These are phyloP conservation scores for Karstenula rhodostoma DNA, from an alignment of 2,329 filamentous ascomycete species.

Conservation along the genomic window DNA sequence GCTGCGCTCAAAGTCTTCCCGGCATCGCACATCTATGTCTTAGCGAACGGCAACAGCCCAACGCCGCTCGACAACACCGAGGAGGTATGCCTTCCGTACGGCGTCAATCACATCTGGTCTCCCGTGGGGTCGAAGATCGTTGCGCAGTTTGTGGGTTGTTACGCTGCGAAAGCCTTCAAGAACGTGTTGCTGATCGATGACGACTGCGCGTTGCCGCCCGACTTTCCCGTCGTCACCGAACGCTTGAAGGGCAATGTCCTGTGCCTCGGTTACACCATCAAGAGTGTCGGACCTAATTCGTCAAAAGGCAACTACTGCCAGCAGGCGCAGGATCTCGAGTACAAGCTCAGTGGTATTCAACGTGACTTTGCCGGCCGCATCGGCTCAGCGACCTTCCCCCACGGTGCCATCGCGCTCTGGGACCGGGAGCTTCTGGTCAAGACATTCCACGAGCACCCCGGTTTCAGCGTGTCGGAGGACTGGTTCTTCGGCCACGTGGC, in stretches of 20 bases:
- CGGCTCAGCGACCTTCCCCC: conserved; percentile 60
- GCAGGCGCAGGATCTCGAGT: conserved; percentile 62
- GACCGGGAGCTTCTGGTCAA: conserved; percentile 56
- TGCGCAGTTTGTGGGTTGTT: conserved; percentile 59
- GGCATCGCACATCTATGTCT: conserved; percentile 55
- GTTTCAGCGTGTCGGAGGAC: conserved; percentile 60
- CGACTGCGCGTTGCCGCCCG: conserved; percentile 57
- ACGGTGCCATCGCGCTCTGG: conserved; percentile 61
- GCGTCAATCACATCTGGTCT: conserved; percentile 60
- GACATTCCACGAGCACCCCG: conserved; percentile 59
- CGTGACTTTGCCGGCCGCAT: conserved; percentile 55
- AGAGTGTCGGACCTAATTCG: conserved; percentile 50
- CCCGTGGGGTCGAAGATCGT: conserved; percentile 60
- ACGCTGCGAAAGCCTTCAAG: conserved; percentile 55
- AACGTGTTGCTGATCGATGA: conserved; percentile 61
- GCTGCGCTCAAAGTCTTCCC: conserved; percentile 59
- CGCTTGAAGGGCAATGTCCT: conserved; percentile 52
- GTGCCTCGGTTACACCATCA: conserved; percentile 61
- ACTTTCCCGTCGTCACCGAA: conserved; percentile 58
- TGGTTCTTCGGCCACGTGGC: conserved; percentile 63
- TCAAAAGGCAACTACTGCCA: conserved; percentile 51
- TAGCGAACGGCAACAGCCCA: conserved; percentile 59
- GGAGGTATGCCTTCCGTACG: conserved; percentile 53
- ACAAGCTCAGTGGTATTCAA: conserved; percentile 59
- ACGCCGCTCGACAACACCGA: conserved; percentile 59